phyloP scores from a whole-genome alignment of 768 basidiomycete genomes.

The Vishniacozyma victoriae region DNA sequence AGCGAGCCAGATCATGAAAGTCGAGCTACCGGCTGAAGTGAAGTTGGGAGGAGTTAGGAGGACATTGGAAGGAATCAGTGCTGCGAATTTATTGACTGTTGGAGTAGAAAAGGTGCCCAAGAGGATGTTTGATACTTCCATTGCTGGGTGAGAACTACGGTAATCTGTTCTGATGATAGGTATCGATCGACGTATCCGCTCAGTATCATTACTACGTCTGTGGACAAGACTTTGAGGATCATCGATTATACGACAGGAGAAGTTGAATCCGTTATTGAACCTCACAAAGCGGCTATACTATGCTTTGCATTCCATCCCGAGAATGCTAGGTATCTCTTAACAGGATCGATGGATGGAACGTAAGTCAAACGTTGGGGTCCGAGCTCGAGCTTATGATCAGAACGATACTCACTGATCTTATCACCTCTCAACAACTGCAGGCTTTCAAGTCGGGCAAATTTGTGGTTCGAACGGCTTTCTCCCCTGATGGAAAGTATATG shows the following conservation, averaged over 20 bases:
- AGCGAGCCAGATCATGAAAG: slow-evolving; percentile 17
- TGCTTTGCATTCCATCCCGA: slow-evolving; percentile 35
- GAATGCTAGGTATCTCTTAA: slow-evolving; percentile 36
- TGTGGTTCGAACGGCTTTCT: slow-evolving; percentile 38
- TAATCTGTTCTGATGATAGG: slow-evolving; percentile 7
- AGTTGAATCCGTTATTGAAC: slow-evolving; percentile 34
- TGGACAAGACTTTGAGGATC: slow-evolving; percentile 40
- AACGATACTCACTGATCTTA: slow-evolving; percentile 40
- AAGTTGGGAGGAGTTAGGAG: slow-evolving; percentile 29
- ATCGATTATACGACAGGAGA: slow-evolving; percentile 36
- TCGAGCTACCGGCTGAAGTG: slow-evolving; percentile 16
- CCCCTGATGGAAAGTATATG: slow-evolving; percentile 30
- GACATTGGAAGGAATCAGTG: slow-evolving; percentile 34
- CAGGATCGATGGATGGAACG: slow-evolving; percentile 46
- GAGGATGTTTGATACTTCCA: slow-evolving; percentile 32
- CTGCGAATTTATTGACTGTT: slow-evolving; percentile 34
- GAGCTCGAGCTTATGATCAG: slow-evolving; percentile 5
- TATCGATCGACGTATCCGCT: slow-evolving; percentile 17
- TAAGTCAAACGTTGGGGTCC: slow-evolving; percentile 14
- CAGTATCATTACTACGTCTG: slow-evolving; percentile 35
- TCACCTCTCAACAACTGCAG: slow-evolving; percentile 34
- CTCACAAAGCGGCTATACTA: slow-evolving; percentile 40
- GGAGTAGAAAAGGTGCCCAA: slow-evolving; percentile 17
- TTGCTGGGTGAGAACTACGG: slow-evolving; percentile 28
- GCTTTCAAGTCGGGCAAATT: slow-evolving; percentile 38